Percentiles rank a stretch among this genome's conserved stretches.
Evolutionary conservation across 768 basidiomycete species (phyloP).

Genomic region (Tulasnella sp.): DNA sequence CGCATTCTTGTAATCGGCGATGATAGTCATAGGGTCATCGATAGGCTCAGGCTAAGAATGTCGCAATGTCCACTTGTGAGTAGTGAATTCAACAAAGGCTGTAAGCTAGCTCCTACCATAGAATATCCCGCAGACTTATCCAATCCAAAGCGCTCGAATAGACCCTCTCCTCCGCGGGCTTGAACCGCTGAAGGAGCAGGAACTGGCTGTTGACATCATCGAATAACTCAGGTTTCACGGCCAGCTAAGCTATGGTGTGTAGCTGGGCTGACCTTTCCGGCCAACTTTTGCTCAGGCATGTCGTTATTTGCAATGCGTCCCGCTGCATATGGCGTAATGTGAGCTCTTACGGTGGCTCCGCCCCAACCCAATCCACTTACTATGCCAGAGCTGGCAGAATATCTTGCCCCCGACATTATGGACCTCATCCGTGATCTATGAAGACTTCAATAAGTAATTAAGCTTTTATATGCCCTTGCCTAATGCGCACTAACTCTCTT

Average conservation of each 20-base stretch:
- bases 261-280: conserved; percentile 35
- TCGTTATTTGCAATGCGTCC: conserved; percentile 30
- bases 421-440: not conserved
- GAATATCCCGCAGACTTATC: not conserved
- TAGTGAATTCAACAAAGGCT: not conserved
- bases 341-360: not conserved
- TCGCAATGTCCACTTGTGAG: not conserved
- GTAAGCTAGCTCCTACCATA: not conserved
- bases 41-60: conserved; percentile 35
- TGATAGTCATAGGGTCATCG: conserved; percentile 42
- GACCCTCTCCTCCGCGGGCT: conserved; percentile 38
- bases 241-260: not conserved
- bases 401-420: not conserved
- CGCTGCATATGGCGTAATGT: conserved; percentile 31
- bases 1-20: conserved; percentile 43
- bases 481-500: conserved; percentile 32
- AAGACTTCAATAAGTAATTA: not conserved
- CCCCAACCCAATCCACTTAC: conserved; percentile 32
- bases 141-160: conserved; percentile 5
- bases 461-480: not conserved
- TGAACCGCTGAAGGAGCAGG: conserved; percentile 46
- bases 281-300: conserved; percentile 40
- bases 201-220: conserved; percentile 38
- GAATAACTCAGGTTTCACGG: not conserved
- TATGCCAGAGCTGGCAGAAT: conserved; percentile 40